These are phyloP conservation scores for Salix exigua DNA, from an alignment of 345 rosid species.

Conservation along the genomic window DNA sequence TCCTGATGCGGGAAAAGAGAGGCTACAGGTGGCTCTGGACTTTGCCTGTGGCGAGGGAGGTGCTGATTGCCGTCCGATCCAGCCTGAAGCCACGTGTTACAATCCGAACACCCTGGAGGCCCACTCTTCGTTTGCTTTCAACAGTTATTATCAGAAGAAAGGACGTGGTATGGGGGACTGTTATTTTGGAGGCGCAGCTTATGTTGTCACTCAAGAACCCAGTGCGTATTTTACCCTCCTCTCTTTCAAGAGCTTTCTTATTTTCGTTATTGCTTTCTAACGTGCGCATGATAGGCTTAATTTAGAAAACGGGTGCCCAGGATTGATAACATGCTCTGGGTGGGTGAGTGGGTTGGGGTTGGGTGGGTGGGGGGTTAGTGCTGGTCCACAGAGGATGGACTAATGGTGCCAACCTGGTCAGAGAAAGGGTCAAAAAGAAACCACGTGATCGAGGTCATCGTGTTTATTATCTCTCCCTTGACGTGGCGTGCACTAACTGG, in stretches of 20 bases:
- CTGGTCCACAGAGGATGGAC: not conserved
- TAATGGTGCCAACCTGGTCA: conserved; percentile 3
- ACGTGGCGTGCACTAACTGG: conserved; percentile 14
- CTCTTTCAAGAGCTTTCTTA: not conserved
- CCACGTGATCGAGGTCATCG: conserved; percentile 8
- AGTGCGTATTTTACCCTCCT: conserved; percentile 42
- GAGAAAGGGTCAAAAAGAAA: not conserved
- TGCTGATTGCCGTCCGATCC: conserved; percentile 85
- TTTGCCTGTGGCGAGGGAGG: conserved; percentile 90
- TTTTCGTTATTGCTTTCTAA: not conserved
- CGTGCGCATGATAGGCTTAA: not conserved
- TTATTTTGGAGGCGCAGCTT: conserved; percentile 63
- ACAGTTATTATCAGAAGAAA: conserved; percentile 81
- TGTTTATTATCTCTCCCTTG: not conserved
- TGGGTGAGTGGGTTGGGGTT: not conserved
- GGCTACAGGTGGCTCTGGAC: conserved; percentile 61
- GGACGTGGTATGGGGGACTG: conserved; percentile 63
- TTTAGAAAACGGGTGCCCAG: not conserved
- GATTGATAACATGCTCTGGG: not conserved
- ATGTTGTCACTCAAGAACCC: conserved; percentile 65
- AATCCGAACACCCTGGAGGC: conserved; percentile 57
- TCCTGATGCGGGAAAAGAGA: conserved; percentile 30
- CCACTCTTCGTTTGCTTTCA: conserved; percentile 87
- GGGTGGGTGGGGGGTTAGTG: not conserved
- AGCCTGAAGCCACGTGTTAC: conserved; percentile 62